phyloP scores from a whole-genome alignment of 1,284 basidiomycete genomes.

The Flammula alnicola region DNA sequence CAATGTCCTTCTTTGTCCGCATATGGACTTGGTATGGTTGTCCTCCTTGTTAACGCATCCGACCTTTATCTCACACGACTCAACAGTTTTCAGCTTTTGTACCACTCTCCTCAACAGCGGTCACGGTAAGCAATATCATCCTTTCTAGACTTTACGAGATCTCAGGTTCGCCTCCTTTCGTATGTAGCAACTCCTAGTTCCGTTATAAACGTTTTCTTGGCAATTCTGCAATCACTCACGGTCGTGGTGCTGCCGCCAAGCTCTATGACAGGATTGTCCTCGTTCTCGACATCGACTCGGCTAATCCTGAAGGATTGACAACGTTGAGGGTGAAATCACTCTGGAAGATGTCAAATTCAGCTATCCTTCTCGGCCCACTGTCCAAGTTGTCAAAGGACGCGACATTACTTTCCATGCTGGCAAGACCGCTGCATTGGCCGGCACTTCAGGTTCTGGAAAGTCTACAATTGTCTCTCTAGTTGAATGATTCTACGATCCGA shows the following conservation, averaged over 20 bases:
- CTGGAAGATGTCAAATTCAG: conserved; percentile 84
- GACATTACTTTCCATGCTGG: conserved; percentile 73
- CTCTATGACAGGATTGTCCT: conserved; percentile 92
- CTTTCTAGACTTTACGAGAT: neutral
- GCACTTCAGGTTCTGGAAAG: conserved; percentile 91
- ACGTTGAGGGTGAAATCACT: conserved; percentile 76
- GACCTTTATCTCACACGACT: conserved; percentile 4
- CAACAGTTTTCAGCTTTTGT: conserved; percentile 79
- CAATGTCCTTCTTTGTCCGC: conserved; percentile 78
- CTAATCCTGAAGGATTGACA: conserved; percentile 67
- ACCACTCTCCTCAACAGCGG: conserved; percentile 78
- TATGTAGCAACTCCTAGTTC: conserved; percentile 63
- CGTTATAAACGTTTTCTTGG: conserved; percentile 84
- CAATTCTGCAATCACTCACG: conserved; percentile 86
- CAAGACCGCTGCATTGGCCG: conserved; percentile 87
- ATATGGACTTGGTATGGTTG: conserved; percentile 61
- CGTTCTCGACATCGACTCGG: conserved; percentile 84
- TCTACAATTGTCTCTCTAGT: conserved; percentile 80
- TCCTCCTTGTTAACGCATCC: conserved; percentile 26
- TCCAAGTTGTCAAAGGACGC: conserved; percentile 83
- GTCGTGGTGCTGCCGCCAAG: conserved; percentile 91
- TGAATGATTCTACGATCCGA: conserved; percentile 94
- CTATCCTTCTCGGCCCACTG: conserved; percentile 89
- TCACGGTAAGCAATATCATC: conserved; percentile 44
- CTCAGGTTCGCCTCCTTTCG: conserved; percentile 9